Evolutionary conservation across 257 asterid species (phyloP), one percentile per base, ranked within the genome.

Genomic region (Jacaranda mimosifolia): DNA sequence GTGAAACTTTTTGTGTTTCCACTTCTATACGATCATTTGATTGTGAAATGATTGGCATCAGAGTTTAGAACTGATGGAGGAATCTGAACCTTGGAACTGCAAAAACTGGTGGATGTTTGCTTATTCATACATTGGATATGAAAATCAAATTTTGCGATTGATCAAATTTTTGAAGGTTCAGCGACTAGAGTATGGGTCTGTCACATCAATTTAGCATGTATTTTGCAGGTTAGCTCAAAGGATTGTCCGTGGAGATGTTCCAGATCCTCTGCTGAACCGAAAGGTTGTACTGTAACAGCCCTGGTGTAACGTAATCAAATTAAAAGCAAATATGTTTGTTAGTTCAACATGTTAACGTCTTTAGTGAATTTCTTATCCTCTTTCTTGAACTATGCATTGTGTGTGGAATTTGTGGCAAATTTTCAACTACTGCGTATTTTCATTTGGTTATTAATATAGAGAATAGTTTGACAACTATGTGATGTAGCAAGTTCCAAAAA

Each of bases 161-260:
- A 5, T 21, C 12, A 4, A 69, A 35, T 17, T 13, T 51, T 43
- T 64, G 26, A 55, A 68, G 68, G 66, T 70, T 64, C 63, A 68
- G 63, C 52, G 32, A 35, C 9, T 13, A 19, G 68, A 45, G n/a
- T n/a, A n/a, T n/a, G n/a, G 21, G 76, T 59, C 45, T 9, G 14
- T 77, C 45, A 66, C 48, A 12, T 7, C 48, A 51, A 73, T 48
- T 36, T 36, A 53, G 18, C 72, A 63, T 71, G 64, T 55, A 45
- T 52, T 5, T 77, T 82, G 65, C 90, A 94, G 98, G 85, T 88
- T 94, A 86, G 98, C 98, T 85, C 98, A 92, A 79, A 83, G 98
- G 83, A 94, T 94, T 77, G 91, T 94, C 45, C 87, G 97, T 49
- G 97, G 98, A 53, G 98, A 94, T 88, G 98, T 94, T 82, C 98